Base-by-base conservation (phyloP, 2,329 filamentous ascomycete species). In the Teratosphaeria viscida region DNA sequence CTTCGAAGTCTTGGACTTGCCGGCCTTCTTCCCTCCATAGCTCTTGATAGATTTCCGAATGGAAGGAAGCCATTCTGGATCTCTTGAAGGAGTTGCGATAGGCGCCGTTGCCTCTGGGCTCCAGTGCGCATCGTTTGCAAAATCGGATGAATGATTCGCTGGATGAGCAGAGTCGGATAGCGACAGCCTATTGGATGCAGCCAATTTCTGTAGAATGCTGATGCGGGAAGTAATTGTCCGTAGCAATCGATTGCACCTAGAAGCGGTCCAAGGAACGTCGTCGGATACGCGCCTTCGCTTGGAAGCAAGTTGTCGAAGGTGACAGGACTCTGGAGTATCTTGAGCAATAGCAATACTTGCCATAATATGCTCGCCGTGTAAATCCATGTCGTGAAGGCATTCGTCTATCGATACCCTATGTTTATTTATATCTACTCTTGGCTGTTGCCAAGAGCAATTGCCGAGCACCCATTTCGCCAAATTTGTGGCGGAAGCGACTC, bases 161-260 rank as follows among this genome's bases (percentile, higher is more conserved):
- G 11, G 6, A 5, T 53, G 6, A 26, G 12, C 19, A 14, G 11
- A 11, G 11, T 53, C 12, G n/a, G 52, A 53, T 14, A 3, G 12
- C 7, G 27, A n/a, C 12, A 55, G n/a, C 47, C 57, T 55, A 4
- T 55, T 55, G n/a, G 19, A 27, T 47, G 57, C 59, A n/a, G 57
- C 37, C 29, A 57, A 52, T 43, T 72, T 75, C 43, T 71, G 67
- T 7, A 77, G 67, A 32, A 73, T 73, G 32, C 68, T 65, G 54
- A 77, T 71, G 62, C 75, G 73, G 14, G 73, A 74, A 16, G 73
- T 72, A 12, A 77, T 70, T 14, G 75, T 75, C 52, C 75, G 71
- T 0, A 77, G 69, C 4, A 77, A 67, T 56, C 75, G 72, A 60
- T 75, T 75, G 65, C 75, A 77, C 49, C 75, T 73, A 54, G 73